Evolutionary conservation across 2,329 filamentous ascomycete genomes (phyloP), one percentile per base, ranked within the genome.

Genomic region (Fragosphaeria purpurea): DNA sequence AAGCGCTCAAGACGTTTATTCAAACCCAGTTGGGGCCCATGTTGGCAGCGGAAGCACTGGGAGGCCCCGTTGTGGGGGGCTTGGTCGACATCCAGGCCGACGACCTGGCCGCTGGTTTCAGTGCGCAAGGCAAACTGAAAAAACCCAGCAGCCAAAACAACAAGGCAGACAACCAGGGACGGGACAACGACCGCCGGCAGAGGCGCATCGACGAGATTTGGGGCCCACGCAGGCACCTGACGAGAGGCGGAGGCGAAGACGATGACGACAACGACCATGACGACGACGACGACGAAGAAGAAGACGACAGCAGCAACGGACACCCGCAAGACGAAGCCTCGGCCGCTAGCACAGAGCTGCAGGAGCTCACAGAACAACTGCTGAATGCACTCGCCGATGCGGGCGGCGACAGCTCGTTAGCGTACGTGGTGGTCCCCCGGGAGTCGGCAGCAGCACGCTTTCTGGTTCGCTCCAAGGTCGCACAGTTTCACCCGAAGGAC

Each of bases 41-140:
- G 80, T 72, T 95, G 42, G 88, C 87, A 6, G 86, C 86, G 1
- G 88, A 94, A 67, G 86, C 89, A 60, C 73, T 90, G 1, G 88
- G 88, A 7, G 88, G 88, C 0, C 88, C 88, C 0, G 83, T 89
- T 9, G 86, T 90, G 1, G 86, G 88, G 4, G 84, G 88, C 57
- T 72, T 83, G 58, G 73, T 85, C 61, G 80, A 85, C 63, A 60
- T 86, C 30, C 67, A 82, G 70, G 58, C 76, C 7, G 76, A 84
- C 43, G 77, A 76, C 55, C 66, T 83, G 6, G 74, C 72, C 5
- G 75, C 73, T 7, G 80, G 79, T 1, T 83, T 83, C 62, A 82
- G 72, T 56, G 65, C 76, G 0, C 75, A 80, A 52, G 80, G 79
- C 10, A 79, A 76, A 54, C 67, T 68, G 22, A 79, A 75, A 57